Base-by-base conservation (phyloP, 2,329 filamentous ascomycete species). In the Lecanoromycetidae sp. region DNA sequence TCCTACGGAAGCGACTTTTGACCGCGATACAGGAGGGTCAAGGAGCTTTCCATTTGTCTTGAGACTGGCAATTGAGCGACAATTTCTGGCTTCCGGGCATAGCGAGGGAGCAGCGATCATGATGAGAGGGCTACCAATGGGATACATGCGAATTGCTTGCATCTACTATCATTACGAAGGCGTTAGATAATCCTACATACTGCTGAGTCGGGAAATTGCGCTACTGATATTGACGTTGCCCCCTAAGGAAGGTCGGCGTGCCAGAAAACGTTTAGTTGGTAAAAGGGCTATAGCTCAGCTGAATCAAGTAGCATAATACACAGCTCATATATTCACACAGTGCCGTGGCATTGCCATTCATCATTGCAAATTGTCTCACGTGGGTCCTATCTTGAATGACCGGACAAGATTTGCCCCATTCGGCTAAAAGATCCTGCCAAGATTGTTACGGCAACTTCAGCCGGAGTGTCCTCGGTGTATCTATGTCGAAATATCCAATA, bases 41-140 rank as follows among this genome's bases (percentile, higher is more conserved):
- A 63, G 91, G 91, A 25, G 91, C 93, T 51, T 98, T 98, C 76
- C 91, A 96, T 67, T 73, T 98, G 55, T 94, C 88, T 51, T 94
- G 74, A 62, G 15, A 19, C 30, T 32, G 17, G 9, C n/a, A n/a
- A n/a, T n/a, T n/a, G n/a, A n/a, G n/a, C n/a, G n/a, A n/a, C n/a
- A n/a, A n/a, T n/a, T n/a, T 33, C 29, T n/a, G 12, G 29, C n/a
- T 27, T 32, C n/a, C 43, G 27, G 33, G 48, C 48, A 46, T 46
- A 46, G 30, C 34, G 43, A 23, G 39, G 39, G 48, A 37, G 36
- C 17, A 34, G 23, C 17, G 32, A 46, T 23, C 26, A 20, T 13
- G 37, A 29, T 26, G 20, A 39, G 12, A 19, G 17, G 7, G 19
- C 15, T 39, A 15, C 15, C 30, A 38, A 15, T 34, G 27, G 27